A percentile compares a stretch with the other conserved stretches of the same genome.
Conservation (phyloP, 2,329 filamentous ascomycete genomes). For the Neofusicoccum sp. region DNA sequence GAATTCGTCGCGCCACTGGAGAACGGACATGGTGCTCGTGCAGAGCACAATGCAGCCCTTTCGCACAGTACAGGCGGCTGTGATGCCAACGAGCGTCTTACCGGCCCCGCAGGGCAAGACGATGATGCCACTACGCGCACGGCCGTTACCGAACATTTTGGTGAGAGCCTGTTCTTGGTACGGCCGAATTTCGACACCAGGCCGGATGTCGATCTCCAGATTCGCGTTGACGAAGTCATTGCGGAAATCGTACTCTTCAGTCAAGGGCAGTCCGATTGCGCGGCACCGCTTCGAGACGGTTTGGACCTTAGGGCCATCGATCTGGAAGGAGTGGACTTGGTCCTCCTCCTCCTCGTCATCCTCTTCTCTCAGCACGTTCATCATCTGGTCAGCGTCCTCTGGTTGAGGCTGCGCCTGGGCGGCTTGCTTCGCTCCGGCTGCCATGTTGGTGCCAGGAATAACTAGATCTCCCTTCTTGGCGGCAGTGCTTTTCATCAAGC, state of each 20-base stretch:
- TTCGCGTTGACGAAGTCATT: constrained; percentile 88
- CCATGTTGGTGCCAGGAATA: constrained; percentile 92
- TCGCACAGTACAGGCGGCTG: constrained; percentile 94
- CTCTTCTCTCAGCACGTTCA: constrained; percentile 64
- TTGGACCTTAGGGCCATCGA: constrained; percentile 78
- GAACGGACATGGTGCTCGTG: constrained; percentile 96
- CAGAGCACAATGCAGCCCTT: constrained; percentile 94
- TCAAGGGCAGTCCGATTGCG: constrained; percentile 78
- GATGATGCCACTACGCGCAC: constrained; percentile 96
- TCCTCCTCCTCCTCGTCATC: constrained; percentile 87
- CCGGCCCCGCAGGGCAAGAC: constrained; percentile 94
- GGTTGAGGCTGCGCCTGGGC: constrained; percentile 43
- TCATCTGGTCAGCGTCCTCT: constrained; percentile 56
- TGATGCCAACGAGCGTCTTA: constrained; percentile 97
- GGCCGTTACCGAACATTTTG: constrained; percentile 99
- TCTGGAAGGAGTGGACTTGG: constrained; percentile 90
- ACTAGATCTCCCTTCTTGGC: constrained; percentile 84
- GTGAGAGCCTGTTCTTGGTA: constrained; percentile 97
- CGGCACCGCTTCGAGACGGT: constrained; percentile 86
- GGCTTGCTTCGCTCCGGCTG: constrained; percentile 80
- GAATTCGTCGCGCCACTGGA: constrained; percentile 96
- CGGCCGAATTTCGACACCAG: constrained; percentile 82
- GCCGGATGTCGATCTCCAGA: constrained; percentile 88
- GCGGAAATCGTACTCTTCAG: constrained; percentile 96
- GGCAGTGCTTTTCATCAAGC: constrained; percentile 75